Base-by-base conservation (phyloP, 2,329 filamentous ascomycete genomes). In the Fusarium nurragi region DNA sequence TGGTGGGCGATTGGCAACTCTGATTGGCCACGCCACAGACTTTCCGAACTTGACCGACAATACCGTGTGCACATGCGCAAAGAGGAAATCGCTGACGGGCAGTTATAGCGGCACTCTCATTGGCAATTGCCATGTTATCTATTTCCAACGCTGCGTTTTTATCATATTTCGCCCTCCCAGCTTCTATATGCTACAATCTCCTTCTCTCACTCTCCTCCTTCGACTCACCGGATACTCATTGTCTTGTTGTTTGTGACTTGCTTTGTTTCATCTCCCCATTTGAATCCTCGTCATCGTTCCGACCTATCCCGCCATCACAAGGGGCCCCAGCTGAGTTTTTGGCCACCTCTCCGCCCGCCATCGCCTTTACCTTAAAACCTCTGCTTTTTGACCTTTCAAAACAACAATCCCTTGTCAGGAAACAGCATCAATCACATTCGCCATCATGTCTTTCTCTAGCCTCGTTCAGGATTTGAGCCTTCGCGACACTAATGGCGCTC, bases 391-490 rank as follows among this genome's bases (percentile, higher is more conserved):
- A n/a, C 32, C 32, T 34, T 47, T 46, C 39, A 52, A 30, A 54
- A 50, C 49, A 19, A 21, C 38, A 18, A 48, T 51, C 45, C 49
- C 49, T 41, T 47, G 36, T 38, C 40, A 23, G 30, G 38, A 57
- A 54, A 44, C 52, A 47, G 38, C 12, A 36, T 41, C 54, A 64
- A 56, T 56, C 48, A 40, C 57, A 26, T 37, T 46, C 48, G 52
- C 28, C 65, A 71, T 50, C 60, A 89, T 90, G 87, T 90, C 87
- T 32, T 89, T 90, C 79, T 90, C 87, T 37, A 88, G 84, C 72
- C 85, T 90, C 51, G 86, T 90, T 22, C 87, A 89, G 66, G 87
- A 90, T 67, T 78, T 90, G 63, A 83, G 84, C 25, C 82, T 88
- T 62, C 86, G 86, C 70, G 86, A 88, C 72, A 73, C 77, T 67